Conservation (phyloP, 345 rosid species). For the Boechera retrofracta region DNA sequence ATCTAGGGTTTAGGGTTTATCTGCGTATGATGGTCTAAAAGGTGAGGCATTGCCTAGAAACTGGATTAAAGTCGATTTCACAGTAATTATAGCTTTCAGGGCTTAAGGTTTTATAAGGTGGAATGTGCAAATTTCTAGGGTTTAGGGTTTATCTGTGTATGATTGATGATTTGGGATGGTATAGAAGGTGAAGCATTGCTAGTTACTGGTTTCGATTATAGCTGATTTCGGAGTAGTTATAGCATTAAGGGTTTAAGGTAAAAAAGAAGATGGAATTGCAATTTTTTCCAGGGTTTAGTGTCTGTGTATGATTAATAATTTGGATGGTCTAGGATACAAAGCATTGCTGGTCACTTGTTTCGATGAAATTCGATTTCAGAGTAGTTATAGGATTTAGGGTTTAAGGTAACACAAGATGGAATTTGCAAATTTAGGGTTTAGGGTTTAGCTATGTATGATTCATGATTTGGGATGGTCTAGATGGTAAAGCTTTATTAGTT, state of each 20-base stretch:
- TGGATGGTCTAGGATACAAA: conserved; percentile 8
- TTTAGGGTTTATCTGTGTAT: not conserved
- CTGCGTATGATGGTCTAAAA: too few species aligned
- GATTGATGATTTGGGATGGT: not conserved
- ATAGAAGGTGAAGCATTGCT: not conserved
- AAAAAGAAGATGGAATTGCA: not conserved
- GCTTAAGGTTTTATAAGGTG: not conserved
- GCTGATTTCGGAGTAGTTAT: not conserved
- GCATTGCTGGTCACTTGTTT: not conserved
- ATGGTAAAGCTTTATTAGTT: not conserved
- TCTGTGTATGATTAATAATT: conserved; percentile 10
- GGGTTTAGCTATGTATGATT: conserved; percentile 7
- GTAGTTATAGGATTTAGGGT: not conserved
- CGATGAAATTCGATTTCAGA: not conserved
- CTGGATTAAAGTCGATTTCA: not conserved
- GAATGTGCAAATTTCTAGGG: not conserved
- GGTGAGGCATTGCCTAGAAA: too few species aligned
- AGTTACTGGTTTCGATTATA: not conserved
- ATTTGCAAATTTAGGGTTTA: not conserved
- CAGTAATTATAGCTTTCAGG: not conserved
- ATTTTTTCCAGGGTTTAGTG: not conserved
- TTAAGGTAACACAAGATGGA: not conserved
- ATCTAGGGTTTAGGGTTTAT: not conserved
- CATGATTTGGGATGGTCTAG: conserved; percentile 12
- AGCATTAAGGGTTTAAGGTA: not conserved